A percentile compares a stretch with the other conserved stretches of the same genome.
phyloP scores from a whole-genome alignment of 106 monocot genomes.

The Allium sativum region DNA sequence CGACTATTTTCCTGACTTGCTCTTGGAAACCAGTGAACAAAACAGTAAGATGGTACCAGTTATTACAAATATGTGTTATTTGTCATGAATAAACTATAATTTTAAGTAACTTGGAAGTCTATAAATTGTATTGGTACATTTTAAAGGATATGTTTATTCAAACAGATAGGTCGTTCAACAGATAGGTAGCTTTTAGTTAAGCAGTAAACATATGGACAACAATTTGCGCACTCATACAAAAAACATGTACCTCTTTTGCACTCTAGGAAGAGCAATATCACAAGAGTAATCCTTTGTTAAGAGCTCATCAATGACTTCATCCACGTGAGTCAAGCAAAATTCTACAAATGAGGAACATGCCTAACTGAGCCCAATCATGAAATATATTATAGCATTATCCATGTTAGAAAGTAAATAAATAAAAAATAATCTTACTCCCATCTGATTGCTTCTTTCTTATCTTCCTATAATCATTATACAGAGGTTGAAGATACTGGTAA shows the following conservation, averaged over 20 bases:
- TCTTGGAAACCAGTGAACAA: no score
- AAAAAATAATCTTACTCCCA: conserved; percentile 39
- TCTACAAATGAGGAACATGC: conserved; percentile 17
- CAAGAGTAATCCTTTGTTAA: conserved; percentile 84
- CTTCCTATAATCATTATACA: conserved; percentile 93
- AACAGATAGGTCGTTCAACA: background rate
- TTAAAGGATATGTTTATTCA: background rate
- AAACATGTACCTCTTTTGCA: conserved; percentile 62
- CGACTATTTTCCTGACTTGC: no score
- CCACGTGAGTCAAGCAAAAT: conserved; percentile 71
- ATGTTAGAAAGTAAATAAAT: background rate
- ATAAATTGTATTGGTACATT: background rate
- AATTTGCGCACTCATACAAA: no score
- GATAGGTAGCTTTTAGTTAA: background rate
- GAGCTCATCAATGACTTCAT: conserved; percentile 86
- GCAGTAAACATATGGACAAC: background rate
- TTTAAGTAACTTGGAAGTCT: background rate
- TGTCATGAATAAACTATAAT: background rate
- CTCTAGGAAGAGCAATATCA: conserved; percentile 74
- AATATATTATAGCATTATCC: background rate
- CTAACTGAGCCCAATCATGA: background rate
- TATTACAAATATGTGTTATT: no score
- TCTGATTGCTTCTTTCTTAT: conserved; percentile 45
- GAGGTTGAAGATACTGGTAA: conserved; percentile 85
- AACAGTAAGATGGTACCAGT: no score